These are phyloP conservation scores for Saussurea involucrata DNA, from an alignment of 129 eudicot species.

Conservation along the genomic window DNA sequence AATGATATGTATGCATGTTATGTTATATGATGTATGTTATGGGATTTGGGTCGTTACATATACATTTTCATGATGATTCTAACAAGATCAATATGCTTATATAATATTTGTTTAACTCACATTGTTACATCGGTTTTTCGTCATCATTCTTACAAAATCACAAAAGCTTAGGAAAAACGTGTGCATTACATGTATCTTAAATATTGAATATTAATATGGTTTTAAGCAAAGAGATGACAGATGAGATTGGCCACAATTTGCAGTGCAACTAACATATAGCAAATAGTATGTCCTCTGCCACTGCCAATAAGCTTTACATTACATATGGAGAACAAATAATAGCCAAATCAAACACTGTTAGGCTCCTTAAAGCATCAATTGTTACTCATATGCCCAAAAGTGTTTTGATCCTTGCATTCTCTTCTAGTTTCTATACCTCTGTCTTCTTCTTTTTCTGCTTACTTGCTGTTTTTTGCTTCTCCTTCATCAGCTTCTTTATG, in stretches of 20 bases:
- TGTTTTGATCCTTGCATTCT: not conserved
- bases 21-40: too few species aligned
- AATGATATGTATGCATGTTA: too few species aligned
- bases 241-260: not conserved
- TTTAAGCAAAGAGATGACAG: not conserved
- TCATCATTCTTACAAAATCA: too few species aligned
- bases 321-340: not conserved
- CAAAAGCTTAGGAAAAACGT: not conserved
- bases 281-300: not conserved
- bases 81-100: too few species aligned
- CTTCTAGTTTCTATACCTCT: not conserved
- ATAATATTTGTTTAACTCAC: too few species aligned
- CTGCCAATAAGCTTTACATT: not conserved
- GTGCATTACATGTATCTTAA: not conserved
- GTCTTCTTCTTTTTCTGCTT: slow-evolving; percentile 39
- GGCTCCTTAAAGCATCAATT: not conserved
- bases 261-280: not conserved
- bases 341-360: not conserved
- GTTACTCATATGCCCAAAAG: not conserved
- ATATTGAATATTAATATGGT: not conserved
- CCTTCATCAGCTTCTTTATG: slow-evolving; percentile 42
- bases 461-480: slow-evolving; percentile 24
- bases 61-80: too few species aligned
- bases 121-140: too few species aligned
- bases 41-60: too few species aligned